Percentiles rank a stretch among this genome's conserved stretches.
phyloP scores from a whole-genome alignment of 495 filamentous ascomycete species.

The Cairneyella variabilis region DNA sequence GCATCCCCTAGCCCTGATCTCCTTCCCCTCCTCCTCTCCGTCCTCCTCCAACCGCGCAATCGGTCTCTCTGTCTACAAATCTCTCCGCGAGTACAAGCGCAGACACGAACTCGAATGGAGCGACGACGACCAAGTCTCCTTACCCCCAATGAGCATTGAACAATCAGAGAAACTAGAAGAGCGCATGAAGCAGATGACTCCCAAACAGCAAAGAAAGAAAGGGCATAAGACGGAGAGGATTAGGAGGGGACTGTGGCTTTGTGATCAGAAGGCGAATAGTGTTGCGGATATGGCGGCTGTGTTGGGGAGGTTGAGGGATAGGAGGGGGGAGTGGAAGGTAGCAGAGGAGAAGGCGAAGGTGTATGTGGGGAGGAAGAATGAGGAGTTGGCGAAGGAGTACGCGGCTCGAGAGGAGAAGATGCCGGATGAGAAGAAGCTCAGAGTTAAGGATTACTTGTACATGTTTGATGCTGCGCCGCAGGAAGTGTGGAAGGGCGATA shows the following conservation, averaged over 20 bases:
- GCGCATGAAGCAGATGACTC: slow-evolving; percentile 38
- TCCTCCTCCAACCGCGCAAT: slow-evolving; percentile 46
- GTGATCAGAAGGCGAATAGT: slow-evolving; percentile 85
- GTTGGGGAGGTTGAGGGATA: slow-evolving; percentile 46
- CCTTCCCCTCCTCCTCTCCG: slow-evolving; percentile 62
- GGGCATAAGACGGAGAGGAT: neutral
- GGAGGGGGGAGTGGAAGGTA: slow-evolving; percentile 28
- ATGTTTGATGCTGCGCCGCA: slow-evolving; percentile 1
- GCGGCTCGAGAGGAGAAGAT: neutral
- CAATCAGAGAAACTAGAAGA: slow-evolving; percentile 29
- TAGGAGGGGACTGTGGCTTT: slow-evolving; percentile 58
- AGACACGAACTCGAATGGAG: slow-evolving; percentile 65
- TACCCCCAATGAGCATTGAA: too few relatives aligned
- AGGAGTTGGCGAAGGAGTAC: neutral
- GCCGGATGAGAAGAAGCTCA: too few relatives aligned
- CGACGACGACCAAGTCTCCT: slow-evolving; percentile 35
- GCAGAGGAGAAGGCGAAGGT: slow-evolving; percentile 21
- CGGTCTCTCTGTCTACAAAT: slow-evolving; percentile 71
- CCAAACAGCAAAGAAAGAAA: too few relatives aligned
- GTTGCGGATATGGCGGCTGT: slow-evolving; percentile 85
- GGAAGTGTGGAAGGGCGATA: slow-evolving; percentile 15
- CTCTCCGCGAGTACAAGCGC: slow-evolving; percentile 75
- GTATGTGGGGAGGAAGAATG: neutral
- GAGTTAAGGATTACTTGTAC: too few relatives aligned
- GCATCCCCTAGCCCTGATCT: slow-evolving; percentile 72